A percentile compares a stretch with the other conserved stretches of the same genome.
Evolutionary conservation across 164 flowering plant species (phyloP).

Genomic region (Hamamelis virginiana): DNA sequence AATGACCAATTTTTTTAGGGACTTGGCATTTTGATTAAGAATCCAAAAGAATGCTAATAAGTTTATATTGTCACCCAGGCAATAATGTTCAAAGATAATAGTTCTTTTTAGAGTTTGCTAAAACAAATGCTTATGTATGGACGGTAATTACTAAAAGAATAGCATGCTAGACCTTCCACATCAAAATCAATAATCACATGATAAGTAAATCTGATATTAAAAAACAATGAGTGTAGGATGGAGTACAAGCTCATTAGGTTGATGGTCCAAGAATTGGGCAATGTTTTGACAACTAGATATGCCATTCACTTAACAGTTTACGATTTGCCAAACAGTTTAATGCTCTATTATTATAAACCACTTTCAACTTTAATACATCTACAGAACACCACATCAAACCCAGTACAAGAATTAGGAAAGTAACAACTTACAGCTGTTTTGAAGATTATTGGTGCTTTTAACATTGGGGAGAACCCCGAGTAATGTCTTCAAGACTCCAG

Average conservation of each 20-base stretch:
- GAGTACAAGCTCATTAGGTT: neutral
- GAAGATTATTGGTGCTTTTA: conserved; percentile 39
- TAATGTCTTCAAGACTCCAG: conserved; percentile 81
- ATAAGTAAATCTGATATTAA: too few relatives aligned
- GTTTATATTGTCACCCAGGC: neutral
- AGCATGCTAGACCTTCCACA: neutral
- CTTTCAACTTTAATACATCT: too few relatives aligned
- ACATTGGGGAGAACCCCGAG: conserved; percentile 55
- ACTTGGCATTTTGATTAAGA: too few relatives aligned
- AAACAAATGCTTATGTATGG: neutral
- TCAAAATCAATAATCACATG: too few relatives aligned
- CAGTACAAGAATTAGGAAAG: neutral
- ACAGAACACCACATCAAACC: neutral
- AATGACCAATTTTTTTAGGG: too few relatives aligned
- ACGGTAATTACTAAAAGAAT: neutral
- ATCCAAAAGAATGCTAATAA: too few relatives aligned
- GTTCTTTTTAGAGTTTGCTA: neutral
- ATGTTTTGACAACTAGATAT: too few relatives aligned
- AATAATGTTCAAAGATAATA: neutral
- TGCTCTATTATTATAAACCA: too few relatives aligned
- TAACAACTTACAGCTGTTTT: conserved; percentile 49
- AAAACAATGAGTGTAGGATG: too few relatives aligned
- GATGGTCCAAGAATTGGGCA: neutral
- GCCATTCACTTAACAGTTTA: too few relatives aligned
- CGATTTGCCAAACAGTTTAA: too few relatives aligned